Conservation (phyloP, 2,329 filamentous ascomycete species). For the Hypocreales sp. region DNA sequence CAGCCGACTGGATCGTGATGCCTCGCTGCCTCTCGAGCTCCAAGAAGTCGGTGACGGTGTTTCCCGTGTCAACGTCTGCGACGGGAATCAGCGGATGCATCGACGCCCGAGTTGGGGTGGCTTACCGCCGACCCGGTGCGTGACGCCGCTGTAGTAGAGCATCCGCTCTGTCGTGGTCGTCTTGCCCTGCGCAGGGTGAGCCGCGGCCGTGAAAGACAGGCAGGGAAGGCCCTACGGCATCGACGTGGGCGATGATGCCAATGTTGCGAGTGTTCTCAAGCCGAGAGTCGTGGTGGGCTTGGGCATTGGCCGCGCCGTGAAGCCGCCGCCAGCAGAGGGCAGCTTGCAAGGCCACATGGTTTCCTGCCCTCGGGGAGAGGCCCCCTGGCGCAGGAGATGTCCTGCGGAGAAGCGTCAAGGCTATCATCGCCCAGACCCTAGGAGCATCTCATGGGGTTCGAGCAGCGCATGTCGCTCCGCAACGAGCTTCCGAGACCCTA, state of each 20-base stretch:
- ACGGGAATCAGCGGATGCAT: not conserved
- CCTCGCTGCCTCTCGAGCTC: slow-evolving; percentile 82
- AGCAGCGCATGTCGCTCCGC: no score
- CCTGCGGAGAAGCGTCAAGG: no score
- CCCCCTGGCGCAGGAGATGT: no score
- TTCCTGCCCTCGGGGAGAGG: no score
- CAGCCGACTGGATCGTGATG: slow-evolving; percentile 95
- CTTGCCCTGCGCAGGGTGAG: slow-evolving; percentile 47
- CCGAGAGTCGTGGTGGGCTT: slow-evolving; percentile 10
- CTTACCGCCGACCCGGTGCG: slow-evolving; percentile 62
- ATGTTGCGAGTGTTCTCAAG: slow-evolving; percentile 66
- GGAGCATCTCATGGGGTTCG: no score
- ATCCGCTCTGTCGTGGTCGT: slow-evolving; percentile 98
- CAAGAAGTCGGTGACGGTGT: slow-evolving; percentile 92
- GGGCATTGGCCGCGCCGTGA: slow-evolving; percentile 4
- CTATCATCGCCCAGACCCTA: no score
- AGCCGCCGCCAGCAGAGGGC: not conserved
- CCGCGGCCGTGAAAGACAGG: not conserved
- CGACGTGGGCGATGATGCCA: slow-evolving; percentile 96
- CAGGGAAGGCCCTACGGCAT: slow-evolving; percentile 45
- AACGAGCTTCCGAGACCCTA: no score
- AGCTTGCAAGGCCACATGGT: slow-evolving; percentile 1
- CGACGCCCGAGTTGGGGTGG: slow-evolving; percentile 1
- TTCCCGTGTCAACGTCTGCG: slow-evolving; percentile 82
- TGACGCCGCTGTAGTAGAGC: slow-evolving; percentile 91